Evolutionary conservation across 1,284 basidiomycete species (phyloP).

Genomic region (Exobasidium cylindrosporum): DNA sequence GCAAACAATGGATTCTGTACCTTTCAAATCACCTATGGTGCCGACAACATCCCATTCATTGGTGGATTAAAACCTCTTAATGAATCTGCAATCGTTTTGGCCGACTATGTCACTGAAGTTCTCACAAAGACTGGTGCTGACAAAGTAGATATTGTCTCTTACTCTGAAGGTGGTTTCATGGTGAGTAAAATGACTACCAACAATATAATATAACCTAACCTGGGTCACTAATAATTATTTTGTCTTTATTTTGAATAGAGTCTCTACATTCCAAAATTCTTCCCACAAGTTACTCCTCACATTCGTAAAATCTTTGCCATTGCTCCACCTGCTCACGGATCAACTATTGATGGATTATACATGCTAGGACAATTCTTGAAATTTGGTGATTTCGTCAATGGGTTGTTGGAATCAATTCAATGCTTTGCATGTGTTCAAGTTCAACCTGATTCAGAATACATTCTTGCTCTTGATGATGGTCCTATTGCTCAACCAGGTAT

Average conservation of each 20-base stretch:
- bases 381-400: neutral
- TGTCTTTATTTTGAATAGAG: too few species aligned
- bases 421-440: neutral
- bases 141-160: neutral
- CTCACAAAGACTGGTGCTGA: neutral
- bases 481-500: neutral
- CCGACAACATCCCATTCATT: neutral
- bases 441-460: neutral
- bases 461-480: neutral
- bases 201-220: too few species aligned
- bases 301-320: neutral
- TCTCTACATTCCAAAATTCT: neutral
- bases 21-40: neutral
- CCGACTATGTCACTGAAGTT: neutral
- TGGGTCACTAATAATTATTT: too few species aligned
- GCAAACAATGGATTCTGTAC: neutral
- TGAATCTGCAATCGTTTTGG: neutral
- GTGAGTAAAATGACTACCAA: too few species aligned
- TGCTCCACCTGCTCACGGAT: neutral
- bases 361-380: neutral
- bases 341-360: neutral
- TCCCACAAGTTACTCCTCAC: neutral
- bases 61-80: neutral
- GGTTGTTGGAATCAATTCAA: neutral
- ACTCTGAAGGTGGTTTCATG: slow-evolving; percentile 1